phyloP scores from a whole-genome alignment of 208 protist genomes.

The Zelonia costaricensis region DNA sequence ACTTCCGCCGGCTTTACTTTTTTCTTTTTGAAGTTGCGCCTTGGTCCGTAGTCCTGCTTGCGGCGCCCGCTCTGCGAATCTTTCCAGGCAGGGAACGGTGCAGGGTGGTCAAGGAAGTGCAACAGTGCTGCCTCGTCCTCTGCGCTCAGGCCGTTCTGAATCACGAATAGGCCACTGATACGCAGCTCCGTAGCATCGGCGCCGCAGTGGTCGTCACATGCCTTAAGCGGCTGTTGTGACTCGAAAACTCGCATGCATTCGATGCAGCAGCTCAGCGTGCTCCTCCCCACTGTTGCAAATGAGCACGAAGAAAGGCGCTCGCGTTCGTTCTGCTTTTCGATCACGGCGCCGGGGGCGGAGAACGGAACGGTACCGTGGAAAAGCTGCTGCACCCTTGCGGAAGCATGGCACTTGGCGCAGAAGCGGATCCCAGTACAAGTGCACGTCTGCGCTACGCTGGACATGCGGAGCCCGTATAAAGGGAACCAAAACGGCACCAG shows the following conservation, averaged over 20 bases:
- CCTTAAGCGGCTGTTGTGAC: constrained; percentile 17
- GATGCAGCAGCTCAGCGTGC: constrained; percentile 44
- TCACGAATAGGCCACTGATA: constrained; percentile 50
- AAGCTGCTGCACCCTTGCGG: constrained; percentile 51
- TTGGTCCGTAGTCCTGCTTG: constrained; percentile 87
- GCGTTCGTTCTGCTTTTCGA: constrained; percentile 45
- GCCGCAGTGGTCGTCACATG: constrained; percentile 48
- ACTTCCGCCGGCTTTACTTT: constrained; percentile 67
- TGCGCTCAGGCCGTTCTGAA: constrained; percentile 43
- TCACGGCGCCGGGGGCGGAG: constrained; percentile 32
- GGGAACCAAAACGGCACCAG: neutral
- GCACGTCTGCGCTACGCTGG: constrained; percentile 23
- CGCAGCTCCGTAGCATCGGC: constrained; percentile 7
- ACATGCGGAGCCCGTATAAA: neutral
- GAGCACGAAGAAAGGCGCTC: constrained; percentile 79
- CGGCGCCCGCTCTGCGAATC: constrained; percentile 84
- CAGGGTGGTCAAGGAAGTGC: constrained; percentile 60
- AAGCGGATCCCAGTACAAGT: constrained; percentile 77
- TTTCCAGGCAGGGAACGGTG: constrained; percentile 68
- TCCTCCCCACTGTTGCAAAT: constrained; percentile 46
- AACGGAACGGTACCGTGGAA: constrained; percentile 38
- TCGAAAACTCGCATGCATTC: constrained; percentile 47
- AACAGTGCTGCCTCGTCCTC: constrained; percentile 55
- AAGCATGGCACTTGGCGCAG: constrained; percentile 54
- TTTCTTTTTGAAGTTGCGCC: constrained; percentile 87